These are phyloP conservation scores for Lecanicillium sp. DNA, from an alignment of 2,329 filamentous ascomycete genomes.

Conservation along the genomic window DNA sequence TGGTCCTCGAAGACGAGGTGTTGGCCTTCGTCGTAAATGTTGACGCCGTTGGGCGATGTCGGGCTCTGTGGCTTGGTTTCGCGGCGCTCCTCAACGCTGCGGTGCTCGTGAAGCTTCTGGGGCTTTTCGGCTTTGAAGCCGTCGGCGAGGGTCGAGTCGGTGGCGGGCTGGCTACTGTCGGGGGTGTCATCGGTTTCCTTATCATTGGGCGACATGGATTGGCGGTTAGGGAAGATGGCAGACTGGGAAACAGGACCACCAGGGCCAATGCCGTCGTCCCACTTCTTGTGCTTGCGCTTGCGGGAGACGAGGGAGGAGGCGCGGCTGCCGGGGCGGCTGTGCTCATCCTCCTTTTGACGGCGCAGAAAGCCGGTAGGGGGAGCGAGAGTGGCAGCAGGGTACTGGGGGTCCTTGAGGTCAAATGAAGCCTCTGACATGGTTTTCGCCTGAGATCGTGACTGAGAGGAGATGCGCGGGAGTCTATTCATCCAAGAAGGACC, in stretches of 20 bases:
- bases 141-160: conserved; percentile 30
- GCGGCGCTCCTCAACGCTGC: conserved; percentile 17
- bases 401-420: conserved; percentile 51
- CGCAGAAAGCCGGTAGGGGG: conserved; percentile 75
- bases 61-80: conserved; percentile 18
- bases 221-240: conserved; percentile 69
- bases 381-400: conserved; percentile 65
- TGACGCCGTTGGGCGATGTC: conserved; percentile 33
- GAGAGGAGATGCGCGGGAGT: conserved; percentile 63
- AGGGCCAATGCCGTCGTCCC: conserved; percentile 65
- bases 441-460: conserved; percentile 74
- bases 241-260: conserved; percentile 88
- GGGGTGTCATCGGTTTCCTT: conserved; percentile 27
- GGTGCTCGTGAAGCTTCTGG: conserved; percentile 17
- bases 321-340: conserved; percentile 48
- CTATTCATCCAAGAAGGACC: conserved; percentile 93
- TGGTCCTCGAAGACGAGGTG: conserved; percentile 77
- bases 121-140: conserved; percentile 21
- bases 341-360: conserved; percentile 70
- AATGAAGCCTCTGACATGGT: conserved; percentile 75
- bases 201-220: conserved; percentile 20
- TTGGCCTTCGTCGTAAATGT: conserved; percentile 76
- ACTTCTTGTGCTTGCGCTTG: conserved; percentile 59
- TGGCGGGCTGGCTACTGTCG: conserved; percentile 25
- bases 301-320: conserved; percentile 54